Conservation (phyloP, 345 rosid genomes). For the Eucalyptus viminalis region DNA sequence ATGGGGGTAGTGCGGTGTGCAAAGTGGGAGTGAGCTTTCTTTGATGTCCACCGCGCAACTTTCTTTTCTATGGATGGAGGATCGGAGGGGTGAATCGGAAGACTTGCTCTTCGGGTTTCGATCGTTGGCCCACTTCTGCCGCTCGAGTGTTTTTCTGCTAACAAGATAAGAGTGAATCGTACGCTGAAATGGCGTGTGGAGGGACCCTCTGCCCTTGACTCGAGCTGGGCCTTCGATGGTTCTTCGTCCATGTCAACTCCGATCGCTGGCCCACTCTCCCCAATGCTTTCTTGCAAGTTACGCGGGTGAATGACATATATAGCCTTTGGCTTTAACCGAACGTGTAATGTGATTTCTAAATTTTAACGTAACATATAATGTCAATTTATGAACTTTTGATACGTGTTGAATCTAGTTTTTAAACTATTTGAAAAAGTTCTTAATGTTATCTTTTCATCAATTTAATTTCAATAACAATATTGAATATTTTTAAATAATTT, state of each 20-base stretch:
- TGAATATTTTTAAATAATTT: fast-evolving
- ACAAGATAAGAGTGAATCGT: not conserved
- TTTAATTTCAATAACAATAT: too few relatives aligned
- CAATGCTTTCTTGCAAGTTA: not conserved
- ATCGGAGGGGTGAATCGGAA: not conserved
- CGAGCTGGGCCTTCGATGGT: not conserved
- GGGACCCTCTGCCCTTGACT: not conserved
- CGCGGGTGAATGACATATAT: not conserved
- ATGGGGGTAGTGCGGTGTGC: not conserved
- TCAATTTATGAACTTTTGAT: too few relatives aligned
- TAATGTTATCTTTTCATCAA: fast-evolving
- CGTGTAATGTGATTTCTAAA: fast-evolving
- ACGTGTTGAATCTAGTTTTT: fast-evolving
- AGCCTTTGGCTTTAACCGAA: fast-evolving
- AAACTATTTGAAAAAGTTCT: fast-evolving
- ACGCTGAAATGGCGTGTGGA: not conserved
- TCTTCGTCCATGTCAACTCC: not conserved
- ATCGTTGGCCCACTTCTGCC: not conserved
- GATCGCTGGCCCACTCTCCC: not conserved
- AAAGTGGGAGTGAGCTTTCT: not conserved
- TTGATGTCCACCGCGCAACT: not conserved
- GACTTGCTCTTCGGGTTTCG: not conserved
- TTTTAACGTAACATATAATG: fast-evolving
- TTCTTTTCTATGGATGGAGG: not conserved
- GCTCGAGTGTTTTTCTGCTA: not conserved